Evolutionary conservation across 148 eudicot species (phyloP).

Genomic region (Salicornia ramosissima): DNA sequence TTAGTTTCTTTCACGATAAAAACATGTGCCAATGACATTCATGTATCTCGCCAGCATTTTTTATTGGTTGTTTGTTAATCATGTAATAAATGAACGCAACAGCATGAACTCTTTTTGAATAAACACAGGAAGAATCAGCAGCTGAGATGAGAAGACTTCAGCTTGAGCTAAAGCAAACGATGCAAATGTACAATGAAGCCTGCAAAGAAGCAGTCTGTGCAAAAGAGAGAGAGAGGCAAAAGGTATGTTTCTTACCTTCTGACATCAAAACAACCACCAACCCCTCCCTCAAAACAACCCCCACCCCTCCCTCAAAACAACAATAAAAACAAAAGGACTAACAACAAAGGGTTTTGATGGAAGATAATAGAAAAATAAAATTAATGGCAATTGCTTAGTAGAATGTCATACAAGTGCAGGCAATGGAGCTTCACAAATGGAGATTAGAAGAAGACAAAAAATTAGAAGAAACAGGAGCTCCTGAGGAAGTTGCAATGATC

Average conservation of each 20-base stretch:
- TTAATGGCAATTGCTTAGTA: neutral
- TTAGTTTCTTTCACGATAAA: neutral
- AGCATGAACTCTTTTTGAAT: neutral
- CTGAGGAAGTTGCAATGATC: conserved; percentile 37
- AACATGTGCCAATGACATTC: neutral
- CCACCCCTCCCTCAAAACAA: neutral
- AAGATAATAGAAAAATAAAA: no score
- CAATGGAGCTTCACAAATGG: conserved; percentile 53
- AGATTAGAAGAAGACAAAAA: conserved; percentile 41
- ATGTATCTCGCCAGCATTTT: neutral
- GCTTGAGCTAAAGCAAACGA: conserved; percentile 78
- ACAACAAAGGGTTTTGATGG: neutral
- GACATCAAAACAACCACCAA: neutral
- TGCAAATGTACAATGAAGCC: conserved; percentile 82
- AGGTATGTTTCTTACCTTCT: conserved; percentile 16
- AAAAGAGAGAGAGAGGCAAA: conserved; percentile 54
- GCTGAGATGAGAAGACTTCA: conserved; percentile 82
- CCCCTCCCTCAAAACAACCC: neutral
- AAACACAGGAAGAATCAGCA: conserved; percentile 58
- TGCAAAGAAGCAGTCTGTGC: conserved; percentile 89
- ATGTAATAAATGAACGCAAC: conserved; percentile 1
- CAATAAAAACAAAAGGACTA: neutral
- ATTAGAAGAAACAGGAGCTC: conserved; percentile 29
- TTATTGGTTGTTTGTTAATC: neutral
- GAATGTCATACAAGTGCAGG: conserved; percentile 34